Evolutionary conservation across 306 rosid genomes (phyloP).

Genomic region (Citrullus colocynthis): DNA sequence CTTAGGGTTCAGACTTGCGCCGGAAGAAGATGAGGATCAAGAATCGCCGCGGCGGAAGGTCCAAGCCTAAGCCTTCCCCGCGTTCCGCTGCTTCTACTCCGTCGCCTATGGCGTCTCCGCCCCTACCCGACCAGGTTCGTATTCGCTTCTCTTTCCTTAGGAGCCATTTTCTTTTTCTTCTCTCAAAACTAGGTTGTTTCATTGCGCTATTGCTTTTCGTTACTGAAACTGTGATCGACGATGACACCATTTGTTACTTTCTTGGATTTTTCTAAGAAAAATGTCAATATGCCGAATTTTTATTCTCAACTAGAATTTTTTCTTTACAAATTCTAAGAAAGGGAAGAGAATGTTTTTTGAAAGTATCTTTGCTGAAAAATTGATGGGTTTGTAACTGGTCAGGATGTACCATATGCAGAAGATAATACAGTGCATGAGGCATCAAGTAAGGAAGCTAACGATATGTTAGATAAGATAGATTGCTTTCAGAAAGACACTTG

Average conservation of each 20-base stretch:
- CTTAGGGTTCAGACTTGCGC: not conserved
- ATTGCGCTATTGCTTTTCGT: not conserved
- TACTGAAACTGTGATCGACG: not conserved
- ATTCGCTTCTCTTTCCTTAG: not conserved
- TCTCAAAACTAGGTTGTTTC: not conserved
- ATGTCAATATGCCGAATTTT: not conserved
- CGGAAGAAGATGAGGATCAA: constrained; percentile 1
- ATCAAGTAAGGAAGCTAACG: not conserved
- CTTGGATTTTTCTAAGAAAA: not conserved
- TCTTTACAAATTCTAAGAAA: not conserved
- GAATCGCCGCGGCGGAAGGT: constrained; percentile 3
- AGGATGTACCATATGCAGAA: not conserved
- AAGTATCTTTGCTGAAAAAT: not conserved
- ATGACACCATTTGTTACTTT: not conserved
- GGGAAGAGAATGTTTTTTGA: not conserved
- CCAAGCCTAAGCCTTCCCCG: not conserved
- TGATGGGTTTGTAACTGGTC: not conserved
- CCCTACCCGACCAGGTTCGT: not conserved
- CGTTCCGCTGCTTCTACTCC: not conserved
- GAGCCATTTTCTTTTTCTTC: not conserved
- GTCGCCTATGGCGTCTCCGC: not conserved
- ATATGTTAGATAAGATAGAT: constrained; percentile 9
- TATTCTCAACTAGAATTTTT: not conserved
- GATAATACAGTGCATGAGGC: not conserved
- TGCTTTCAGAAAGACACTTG: constrained; percentile 20